Conservation (phyloP, 106 monocot species). For the Apostasia shenzhenica region DNA sequence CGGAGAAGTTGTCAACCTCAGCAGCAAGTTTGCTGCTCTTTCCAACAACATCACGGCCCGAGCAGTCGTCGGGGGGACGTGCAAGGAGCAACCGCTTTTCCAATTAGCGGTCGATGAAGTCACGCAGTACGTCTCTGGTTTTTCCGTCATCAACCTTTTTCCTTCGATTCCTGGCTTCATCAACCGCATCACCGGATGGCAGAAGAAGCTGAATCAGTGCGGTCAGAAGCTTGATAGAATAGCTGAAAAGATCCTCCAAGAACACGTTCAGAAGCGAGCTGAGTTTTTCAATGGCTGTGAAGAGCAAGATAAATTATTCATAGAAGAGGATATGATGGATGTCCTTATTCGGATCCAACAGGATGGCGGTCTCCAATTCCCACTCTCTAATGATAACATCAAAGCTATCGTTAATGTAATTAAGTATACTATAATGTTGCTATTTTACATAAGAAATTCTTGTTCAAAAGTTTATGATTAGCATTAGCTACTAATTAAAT, state of each 20-base stretch:
- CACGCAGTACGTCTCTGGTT: not conserved
- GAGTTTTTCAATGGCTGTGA: no score
- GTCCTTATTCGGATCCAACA: constrained; percentile 5
- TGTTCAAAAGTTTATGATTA: not conserved
- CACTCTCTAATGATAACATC: constrained; percentile 4
- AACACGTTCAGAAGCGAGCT: not conserved
- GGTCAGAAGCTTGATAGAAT: not conserved
- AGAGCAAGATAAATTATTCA: not conserved
- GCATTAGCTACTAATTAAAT: no score
- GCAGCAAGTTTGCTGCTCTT: not conserved
- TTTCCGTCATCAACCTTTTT: not conserved
- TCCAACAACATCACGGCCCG: not conserved
- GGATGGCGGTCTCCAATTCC: not conserved
- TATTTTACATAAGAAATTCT: no score
- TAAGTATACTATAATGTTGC: no score
- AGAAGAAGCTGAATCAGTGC: not conserved
- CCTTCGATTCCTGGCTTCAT: constrained; percentile 3
- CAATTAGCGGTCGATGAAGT: not conserved
- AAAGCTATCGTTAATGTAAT: constrained; percentile 10
- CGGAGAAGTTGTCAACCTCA: not conserved
- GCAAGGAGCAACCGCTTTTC: not conserved
- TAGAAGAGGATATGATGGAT: constrained; percentile 8
- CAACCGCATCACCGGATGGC: not conserved
- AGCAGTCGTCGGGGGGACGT: not conserved
- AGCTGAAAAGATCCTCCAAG: constrained; percentile 5